phyloP scores from a whole-genome alignment of 192 early-diverging fungal species.

The Podila minutissima region DNA sequence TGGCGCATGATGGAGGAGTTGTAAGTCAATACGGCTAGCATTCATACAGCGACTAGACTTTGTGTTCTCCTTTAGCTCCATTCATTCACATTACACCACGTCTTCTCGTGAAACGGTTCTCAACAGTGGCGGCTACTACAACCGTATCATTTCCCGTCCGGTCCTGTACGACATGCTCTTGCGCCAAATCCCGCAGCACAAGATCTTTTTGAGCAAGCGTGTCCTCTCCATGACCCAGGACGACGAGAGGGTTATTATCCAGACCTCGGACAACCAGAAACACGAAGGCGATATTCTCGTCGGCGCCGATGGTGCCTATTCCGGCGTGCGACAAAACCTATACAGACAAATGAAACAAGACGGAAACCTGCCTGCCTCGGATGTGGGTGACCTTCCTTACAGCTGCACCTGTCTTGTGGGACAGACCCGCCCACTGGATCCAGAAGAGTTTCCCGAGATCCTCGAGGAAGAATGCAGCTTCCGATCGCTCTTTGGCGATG shows the following conservation, averaged over 20 bases:
- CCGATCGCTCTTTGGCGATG: background rate
- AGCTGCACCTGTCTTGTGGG: constrained; percentile 7
- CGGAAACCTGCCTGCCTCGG: constrained; percentile 1
- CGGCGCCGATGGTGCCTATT: constrained; percentile 12
- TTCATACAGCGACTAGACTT: background rate
- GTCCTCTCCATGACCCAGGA: background rate
- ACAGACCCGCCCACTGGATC: background rate
- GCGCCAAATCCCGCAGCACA: background rate
- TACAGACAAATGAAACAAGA: background rate
- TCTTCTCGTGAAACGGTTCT: background rate
- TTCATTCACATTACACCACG: background rate
- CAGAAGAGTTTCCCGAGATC: background rate
- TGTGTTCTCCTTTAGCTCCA: background rate
- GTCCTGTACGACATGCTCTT: background rate
- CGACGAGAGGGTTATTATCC: constrained; percentile 1
- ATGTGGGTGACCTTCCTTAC: background rate
- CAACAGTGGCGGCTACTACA: constrained; percentile 2
- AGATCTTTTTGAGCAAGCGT: background rate
- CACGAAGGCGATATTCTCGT: constrained; percentile 15
- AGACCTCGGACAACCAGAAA: background rate
- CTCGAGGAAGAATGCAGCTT: background rate
- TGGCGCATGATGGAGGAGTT: background rate
- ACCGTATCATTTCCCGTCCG: background rate
- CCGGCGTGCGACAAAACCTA: constrained; percentile 10
- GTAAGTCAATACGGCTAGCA: background rate